Percentiles rank a stretch among this genome's conserved stretches.
Evolutionary conservation across 768 basidiomycete species (phyloP).

Genomic region (Neoboletus brunneissimus): DNA sequence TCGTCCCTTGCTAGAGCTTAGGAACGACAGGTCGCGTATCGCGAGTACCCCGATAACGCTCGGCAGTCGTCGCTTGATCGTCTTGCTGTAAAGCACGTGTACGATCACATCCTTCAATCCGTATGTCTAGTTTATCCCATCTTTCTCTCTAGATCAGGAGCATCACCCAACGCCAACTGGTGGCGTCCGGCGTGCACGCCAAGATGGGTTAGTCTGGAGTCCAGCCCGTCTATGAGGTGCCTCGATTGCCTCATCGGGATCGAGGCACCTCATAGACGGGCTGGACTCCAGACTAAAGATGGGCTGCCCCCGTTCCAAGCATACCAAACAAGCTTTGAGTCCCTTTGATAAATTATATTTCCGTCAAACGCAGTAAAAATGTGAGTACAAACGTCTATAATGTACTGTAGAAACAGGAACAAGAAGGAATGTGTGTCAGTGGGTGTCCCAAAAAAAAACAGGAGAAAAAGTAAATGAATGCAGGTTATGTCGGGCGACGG

Average conservation of each 20-base stretch:
- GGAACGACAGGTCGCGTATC: too few relatives aligned
- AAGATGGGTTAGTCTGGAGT: too few relatives aligned
- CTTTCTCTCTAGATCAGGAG: neutral
- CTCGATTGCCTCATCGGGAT: too few relatives aligned
- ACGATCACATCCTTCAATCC: too few relatives aligned
- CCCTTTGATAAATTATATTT: conserved; percentile 9
- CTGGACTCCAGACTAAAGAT: too few relatives aligned
- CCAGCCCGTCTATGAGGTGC: too few relatives aligned
- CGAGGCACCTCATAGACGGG: too few relatives aligned
- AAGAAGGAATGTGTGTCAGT: conserved; percentile 2
- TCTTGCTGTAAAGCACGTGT: too few relatives aligned
- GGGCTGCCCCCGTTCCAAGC: conserved; percentile 24
- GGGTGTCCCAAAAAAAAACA: conserved; percentile 5
- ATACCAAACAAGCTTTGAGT: conserved; percentile 14
- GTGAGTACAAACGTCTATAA: conserved; percentile 7
- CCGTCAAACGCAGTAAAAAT: conserved; percentile 3
- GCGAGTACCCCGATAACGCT: too few relatives aligned
- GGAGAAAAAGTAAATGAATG: conserved; percentile 1
- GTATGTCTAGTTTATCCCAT: conserved; percentile 31
- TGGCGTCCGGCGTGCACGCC: conserved; percentile 24
- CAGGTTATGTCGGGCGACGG: too few relatives aligned
- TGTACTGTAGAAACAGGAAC: neutral
- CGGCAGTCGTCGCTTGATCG: too few relatives aligned
- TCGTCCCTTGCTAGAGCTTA: too few relatives aligned
- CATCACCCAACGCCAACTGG: conserved; percentile 11